phyloP scores from a whole-genome alignment of 2,329 filamentous ascomycete species.

The Sporothrix phasma region DNA sequence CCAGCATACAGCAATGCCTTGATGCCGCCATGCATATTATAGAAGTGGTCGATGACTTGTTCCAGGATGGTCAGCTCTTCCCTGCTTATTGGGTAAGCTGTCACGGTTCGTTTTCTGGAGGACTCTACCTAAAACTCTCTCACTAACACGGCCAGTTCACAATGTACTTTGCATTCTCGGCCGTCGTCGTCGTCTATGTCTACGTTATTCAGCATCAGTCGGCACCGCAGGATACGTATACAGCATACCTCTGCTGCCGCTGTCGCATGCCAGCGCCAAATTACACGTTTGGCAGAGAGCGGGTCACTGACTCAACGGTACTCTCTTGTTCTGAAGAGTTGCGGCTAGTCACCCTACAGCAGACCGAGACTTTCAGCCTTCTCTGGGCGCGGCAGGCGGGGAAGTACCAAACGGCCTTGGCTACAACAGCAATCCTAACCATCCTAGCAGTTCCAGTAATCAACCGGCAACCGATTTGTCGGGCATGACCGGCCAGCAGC shows the following conservation, averaged over 20 bases:
- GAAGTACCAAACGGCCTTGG: not conserved
- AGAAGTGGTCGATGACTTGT: conserved; percentile 31
- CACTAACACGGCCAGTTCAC: conserved; percentile 23
- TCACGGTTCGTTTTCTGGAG: not conserved
- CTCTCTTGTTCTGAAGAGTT: conserved; percentile 13
- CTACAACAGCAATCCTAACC: not conserved
- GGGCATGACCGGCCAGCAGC: not conserved
- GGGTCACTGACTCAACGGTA: conserved; percentile 31
- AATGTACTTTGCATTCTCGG: conserved; percentile 36
- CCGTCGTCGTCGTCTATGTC: conserved; percentile 36
- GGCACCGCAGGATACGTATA: conserved; percentile 23
- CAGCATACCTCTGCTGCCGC: conserved; percentile 29
- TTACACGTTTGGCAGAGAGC: conserved; percentile 28
- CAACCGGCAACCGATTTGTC: not conserved
- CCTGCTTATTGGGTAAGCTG: conserved; percentile 7
- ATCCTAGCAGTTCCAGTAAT: not conserved
- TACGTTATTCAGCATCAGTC: conserved; percentile 32
- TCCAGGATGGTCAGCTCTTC: conserved; percentile 8
- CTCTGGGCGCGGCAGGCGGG: not conserved
- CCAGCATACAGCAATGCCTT: conserved; percentile 24
- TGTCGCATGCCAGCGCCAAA: conserved; percentile 31
- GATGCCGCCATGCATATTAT: conserved; percentile 32
- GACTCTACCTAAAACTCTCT: too few species aligned
- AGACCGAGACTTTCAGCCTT: not conserved
- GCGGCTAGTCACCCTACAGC: conserved; percentile 4